Evolutionary conservation across 306 rosid species (phyloP).

Genomic region (Cicer bijugum): DNA sequence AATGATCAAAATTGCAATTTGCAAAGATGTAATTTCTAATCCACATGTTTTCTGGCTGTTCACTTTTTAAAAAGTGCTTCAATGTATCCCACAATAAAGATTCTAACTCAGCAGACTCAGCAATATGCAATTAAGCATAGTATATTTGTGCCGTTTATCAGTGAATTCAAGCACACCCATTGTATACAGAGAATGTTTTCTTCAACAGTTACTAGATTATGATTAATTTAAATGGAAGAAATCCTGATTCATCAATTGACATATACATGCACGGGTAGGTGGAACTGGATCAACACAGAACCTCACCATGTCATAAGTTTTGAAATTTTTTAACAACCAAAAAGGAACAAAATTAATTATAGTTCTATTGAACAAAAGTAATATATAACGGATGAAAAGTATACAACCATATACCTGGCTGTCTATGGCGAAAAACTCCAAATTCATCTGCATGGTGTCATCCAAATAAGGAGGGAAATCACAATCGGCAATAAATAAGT

Average conservation of each 20-base stretch:
- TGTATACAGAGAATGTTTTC: constrained; percentile 28
- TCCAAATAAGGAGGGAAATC: constrained; percentile 41
- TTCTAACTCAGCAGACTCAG: constrained; percentile 18
- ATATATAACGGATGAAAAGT: constrained; percentile 31
- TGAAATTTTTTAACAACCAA: constrained; percentile 23
- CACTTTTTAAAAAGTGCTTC: constrained; percentile 7
- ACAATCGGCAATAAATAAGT: constrained; percentile 37
- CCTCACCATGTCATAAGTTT: constrained; percentile 28
- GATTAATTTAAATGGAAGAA: constrained; percentile 29
- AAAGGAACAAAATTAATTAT: not conserved
- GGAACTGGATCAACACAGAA: constrained; percentile 42
- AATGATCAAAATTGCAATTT: constrained; percentile 43
- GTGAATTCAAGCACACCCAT: constrained; percentile 24
- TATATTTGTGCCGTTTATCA: constrained; percentile 10
- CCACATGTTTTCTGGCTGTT: constrained; percentile 33
- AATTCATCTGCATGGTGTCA: constrained; percentile 82
- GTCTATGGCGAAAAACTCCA: constrained; percentile 95
- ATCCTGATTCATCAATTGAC: constrained; percentile 32
- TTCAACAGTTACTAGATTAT: constrained; percentile 21
- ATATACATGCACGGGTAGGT: constrained; percentile 21
- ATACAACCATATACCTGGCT: constrained; percentile 71
- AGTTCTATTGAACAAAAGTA: constrained; percentile 24
- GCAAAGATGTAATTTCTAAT: constrained; percentile 12
- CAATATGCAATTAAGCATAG: not conserved
- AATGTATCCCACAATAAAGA: constrained; percentile 11